phyloP scores from a whole-genome alignment of 305 asterid species.

The Fraxinus paxiana region DNA sequence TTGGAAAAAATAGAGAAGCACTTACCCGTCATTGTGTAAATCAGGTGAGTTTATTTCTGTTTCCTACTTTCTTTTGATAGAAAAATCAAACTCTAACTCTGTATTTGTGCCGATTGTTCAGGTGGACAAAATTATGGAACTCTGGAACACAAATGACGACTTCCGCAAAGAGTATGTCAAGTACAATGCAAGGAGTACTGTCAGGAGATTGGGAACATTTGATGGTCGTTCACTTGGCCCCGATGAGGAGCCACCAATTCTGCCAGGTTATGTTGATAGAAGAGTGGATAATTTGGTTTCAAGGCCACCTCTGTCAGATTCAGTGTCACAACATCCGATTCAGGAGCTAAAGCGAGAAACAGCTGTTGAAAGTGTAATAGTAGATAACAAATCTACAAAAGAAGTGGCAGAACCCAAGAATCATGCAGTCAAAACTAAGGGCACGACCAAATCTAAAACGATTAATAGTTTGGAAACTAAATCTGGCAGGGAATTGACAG shows the following conservation, averaged over 20 bases:
- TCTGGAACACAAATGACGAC: conserved; percentile 42
- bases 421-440: conserved; percentile 16
- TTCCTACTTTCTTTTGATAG: conserved; percentile 1
- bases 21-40: conserved; percentile 40
- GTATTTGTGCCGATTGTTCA: conserved; percentile 15
- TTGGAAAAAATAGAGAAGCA: conserved; percentile 34
- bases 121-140: conserved; percentile 50
- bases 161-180: conserved; percentile 47
- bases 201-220: conserved; percentile 52
- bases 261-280: conserved; percentile 32
- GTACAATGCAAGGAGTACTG: conserved; percentile 39
- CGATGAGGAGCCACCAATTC: conserved; percentile 43
- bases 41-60: conserved; percentile 35
- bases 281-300: conserved; percentile 29
- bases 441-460: conserved; percentile 18
- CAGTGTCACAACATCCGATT: conserved; percentile 20
- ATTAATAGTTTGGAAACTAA: conserved; percentile 24
- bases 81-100: neutral
- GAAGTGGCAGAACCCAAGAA: conserved; percentile 27
- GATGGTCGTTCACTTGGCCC: conserved; percentile 63
- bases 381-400: conserved; percentile 13
- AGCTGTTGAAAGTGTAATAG: conserved; percentile 18
- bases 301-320: conserved; percentile 13
- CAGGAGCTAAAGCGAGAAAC: conserved; percentile 28
- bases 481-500: conserved; percentile 21